Evolutionary conservation across 306 rosid genomes (phyloP), one percentile per base, ranked within the genome.

Genomic region (Lithocarpus polystachyus): DNA sequence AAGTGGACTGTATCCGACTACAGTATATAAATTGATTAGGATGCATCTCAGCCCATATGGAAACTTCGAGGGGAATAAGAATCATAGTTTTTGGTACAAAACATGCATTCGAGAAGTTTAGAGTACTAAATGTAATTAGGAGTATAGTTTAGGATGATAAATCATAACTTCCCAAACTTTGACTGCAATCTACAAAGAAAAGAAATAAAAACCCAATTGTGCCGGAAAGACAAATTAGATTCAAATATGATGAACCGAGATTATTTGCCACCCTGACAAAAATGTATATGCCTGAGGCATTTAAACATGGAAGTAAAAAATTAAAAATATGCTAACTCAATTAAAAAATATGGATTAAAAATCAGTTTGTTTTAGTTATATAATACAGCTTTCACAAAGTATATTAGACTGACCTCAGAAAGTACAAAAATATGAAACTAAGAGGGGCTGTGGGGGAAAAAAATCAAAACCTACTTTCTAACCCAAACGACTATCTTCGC

Each of bases 401-500:
- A 33, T 33, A 6, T 19, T 35, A 18, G 40, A 68, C 56, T 14
- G 35, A 26, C 17, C 29, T 68, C 51, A 40, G 29, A 28, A 67
- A 65, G 59, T 54, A 67, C 6, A 62, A 28, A 62, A 24, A 48
- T 31, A 75, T 48, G 62, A 81, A 56, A 11, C 62, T 12, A 26
- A 2, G 4, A 72, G 15, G 61, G 20, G 33, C 26, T 55, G 5
- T 6, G 51, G 22, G 20, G 23, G 5, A 40, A 33, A 71, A 7
- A 52, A 60, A 76, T 76, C 33, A 8, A 76, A 31, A 18, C 56
- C 71, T 35, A 26, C 12, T 40, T 23, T 28, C 51, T 37, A 56
- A 31, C 40, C 28, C 5, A 71, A 76, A 79, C 51, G 69, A 60
- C 84, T 72, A 89, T 76, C 91, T 75, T 79, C 94, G 85, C 17